Base-by-base conservation (phyloP, 768 basidiomycete species). In the Tulasnella sp. region DNA sequence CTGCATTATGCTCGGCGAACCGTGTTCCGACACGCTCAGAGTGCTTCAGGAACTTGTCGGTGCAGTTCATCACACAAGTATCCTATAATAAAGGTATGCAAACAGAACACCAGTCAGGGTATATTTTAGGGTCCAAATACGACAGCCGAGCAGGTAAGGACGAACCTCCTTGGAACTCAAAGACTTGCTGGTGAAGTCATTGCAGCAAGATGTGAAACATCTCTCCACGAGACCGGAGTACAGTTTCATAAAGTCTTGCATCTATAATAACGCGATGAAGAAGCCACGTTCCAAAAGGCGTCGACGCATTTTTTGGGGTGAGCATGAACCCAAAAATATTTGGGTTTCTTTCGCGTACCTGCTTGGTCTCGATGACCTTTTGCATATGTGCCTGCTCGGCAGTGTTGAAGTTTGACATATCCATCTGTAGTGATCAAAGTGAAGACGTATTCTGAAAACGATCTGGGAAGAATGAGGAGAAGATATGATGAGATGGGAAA, bases 321-420 rank as follows among this genome's bases (percentile, higher is more conserved):
- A 29, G 46, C 27, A n/a, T 5, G 34, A 15, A 17, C 25, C 7
- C 9, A 34, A 34, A 27, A 52, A 9, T 25, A 27, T 5, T 12
- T 4, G 31, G 31, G 12, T 8, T 31, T 21, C 25, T 22, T n/a
- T n/a, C n/a, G 61, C 76, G 59, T 61, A 86, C 93, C 84, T 98
- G 94, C 77, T 89, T 92, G 76, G 89, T 92, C 75, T 98, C 94
- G 56, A 99, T 92, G 68, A 92, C 73, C 68, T 83, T 86, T 60
- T 81, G 87, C 84, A 99, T 91, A 70, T 92, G 90, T n/a, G 90
- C 89, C 76, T 94, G 91, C 71, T 97, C 94, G 63, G 91, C 81
- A 25, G 81, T 69, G 72, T 85, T 94, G 74, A 97, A 83, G 63
- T 80, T 77, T 65, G 91, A 92, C 70, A 96, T 89, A 72, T 96